phyloP scores from a whole-genome alignment of 78 protist species.

The Polysphondylium violaceum region DNA sequence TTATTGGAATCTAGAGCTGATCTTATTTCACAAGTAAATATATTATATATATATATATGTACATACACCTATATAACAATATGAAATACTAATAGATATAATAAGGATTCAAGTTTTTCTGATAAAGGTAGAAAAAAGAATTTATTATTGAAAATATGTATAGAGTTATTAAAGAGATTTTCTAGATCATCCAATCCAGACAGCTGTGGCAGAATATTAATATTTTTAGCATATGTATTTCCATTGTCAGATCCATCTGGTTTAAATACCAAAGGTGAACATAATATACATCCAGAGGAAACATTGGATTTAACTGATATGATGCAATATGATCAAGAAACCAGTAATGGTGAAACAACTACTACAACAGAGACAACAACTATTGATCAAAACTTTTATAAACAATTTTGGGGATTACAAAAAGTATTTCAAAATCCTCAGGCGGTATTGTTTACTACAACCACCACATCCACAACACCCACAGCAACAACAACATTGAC shows the following conservation, averaged over 20 bases:
- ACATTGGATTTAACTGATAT: constrained; percentile 19
- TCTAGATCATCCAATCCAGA: constrained; percentile 65
- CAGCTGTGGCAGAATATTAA: constrained; percentile 62
- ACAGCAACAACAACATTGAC: background rate
- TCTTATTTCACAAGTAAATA: constrained; percentile 38
- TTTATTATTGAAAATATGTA: constrained; percentile 38
- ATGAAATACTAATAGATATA: constrained; percentile 6
- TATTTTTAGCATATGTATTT: constrained; percentile 56
- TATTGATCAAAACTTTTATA: constrained; percentile 52
- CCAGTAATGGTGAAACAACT: background rate
- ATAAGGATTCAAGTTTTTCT: background rate
- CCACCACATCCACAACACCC: background rate
- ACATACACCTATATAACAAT: background rate
- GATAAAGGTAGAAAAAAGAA: constrained; percentile 54
- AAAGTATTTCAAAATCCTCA: constrained; percentile 48
- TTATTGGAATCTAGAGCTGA: constrained; percentile 59
- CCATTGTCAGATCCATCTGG: constrained; percentile 77
- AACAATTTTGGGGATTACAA: constrained; percentile 66
- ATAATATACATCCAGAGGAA: constrained; percentile 35
- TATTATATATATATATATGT: background rate
- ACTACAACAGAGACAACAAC: background rate
- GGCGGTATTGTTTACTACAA: background rate
- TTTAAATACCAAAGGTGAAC: constrained; percentile 37
- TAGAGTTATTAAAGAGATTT: constrained; percentile 39
- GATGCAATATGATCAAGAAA: background rate